These are phyloP conservation scores for Pascua guehoae DNA, from an alignment of 1,284 basidiomycete genomes.

Conservation along the genomic window DNA sequence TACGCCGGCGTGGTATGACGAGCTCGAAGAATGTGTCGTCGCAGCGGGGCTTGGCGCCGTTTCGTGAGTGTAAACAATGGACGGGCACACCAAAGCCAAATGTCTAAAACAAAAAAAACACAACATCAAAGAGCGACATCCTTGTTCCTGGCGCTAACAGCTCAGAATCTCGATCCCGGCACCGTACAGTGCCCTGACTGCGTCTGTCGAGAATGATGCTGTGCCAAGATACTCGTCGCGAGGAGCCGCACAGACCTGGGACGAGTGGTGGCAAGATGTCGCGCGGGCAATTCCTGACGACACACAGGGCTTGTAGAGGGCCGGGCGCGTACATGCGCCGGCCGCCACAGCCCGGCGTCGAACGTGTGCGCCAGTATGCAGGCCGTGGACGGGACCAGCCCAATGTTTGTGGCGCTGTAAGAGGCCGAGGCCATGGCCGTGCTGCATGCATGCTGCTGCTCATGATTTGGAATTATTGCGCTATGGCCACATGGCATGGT, in stretches of 20 bases:
- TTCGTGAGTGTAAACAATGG: conserved; percentile 11
- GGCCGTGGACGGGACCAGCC: no score
- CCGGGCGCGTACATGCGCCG: no score
- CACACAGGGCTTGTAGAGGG: no score
- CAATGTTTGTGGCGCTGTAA: no score
- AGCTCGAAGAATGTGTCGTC: conserved; percentile 27
- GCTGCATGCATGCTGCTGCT: no score
- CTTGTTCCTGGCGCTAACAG: conserved; percentile 5
- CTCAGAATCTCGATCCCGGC: conserved; percentile 7
- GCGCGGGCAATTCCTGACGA: background rate
- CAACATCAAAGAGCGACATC: no score
- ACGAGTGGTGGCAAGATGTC: conserved; percentile 10
- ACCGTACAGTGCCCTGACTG: conserved; percentile 7
- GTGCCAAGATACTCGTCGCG: conserved; percentile 11
- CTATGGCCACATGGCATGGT: no score
- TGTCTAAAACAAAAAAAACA: no score
- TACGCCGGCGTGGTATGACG: conserved; percentile 20
- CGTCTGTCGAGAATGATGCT: conserved; percentile 2
- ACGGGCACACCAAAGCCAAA: background rate
- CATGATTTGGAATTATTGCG: no score
- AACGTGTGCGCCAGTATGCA: no score
- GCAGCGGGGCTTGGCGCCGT: conserved; percentile 18
- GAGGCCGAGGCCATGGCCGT: no score
- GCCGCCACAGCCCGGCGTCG: no score
- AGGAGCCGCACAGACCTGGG: background rate